These are phyloP conservation scores for Phytopythium chamaehyphon DNA, from an alignment of 352 stramenopile genomes.

Conservation along the genomic window DNA sequence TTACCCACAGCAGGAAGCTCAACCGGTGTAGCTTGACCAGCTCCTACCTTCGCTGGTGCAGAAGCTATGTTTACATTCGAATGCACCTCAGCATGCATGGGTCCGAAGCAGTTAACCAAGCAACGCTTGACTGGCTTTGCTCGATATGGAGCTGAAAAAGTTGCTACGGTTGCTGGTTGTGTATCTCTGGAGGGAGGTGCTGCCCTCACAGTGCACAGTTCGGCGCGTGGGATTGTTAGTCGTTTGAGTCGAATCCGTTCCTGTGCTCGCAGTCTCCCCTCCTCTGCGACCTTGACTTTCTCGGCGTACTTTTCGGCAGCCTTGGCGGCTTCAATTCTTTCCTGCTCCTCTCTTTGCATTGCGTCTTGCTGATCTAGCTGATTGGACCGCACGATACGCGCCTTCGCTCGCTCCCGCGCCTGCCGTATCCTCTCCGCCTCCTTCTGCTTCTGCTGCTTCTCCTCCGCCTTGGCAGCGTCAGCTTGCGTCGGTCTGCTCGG, in stretches of 20 bases:
- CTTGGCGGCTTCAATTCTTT: constrained; percentile 8
- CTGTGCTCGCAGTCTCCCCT: constrained; percentile 38
- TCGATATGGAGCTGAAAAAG: not conserved
- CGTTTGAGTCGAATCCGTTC: constrained; percentile 36
- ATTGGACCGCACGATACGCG: constrained; percentile 36
- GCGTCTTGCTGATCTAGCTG: constrained; percentile 31
- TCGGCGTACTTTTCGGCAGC: constrained; percentile 24
- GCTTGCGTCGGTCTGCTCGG: not conserved
- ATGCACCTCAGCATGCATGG: too few species aligned
- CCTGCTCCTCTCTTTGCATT: constrained; percentile 15
- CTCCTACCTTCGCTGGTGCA: constrained; percentile 9
- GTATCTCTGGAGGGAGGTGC: not conserved
- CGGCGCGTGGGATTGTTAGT: constrained; percentile 8
- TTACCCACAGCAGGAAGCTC: not conserved
- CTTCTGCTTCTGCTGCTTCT: constrained; percentile 24
- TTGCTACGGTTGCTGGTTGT: not conserved
- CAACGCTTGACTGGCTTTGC: too few species aligned
- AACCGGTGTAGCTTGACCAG: too few species aligned
- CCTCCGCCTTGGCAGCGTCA: not conserved
- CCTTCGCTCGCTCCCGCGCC: constrained; percentile 51
- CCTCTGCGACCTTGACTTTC: constrained; percentile 23
- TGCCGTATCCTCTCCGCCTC: constrained; percentile 45
- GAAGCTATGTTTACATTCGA: too few species aligned
- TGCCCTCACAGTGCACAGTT: constrained; percentile 1
- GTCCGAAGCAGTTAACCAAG: too few species aligned